These are phyloP conservation scores for Penicillium paneum DNA, from an alignment of 2,329 filamentous ascomycete genomes.

Conservation along the genomic window DNA sequence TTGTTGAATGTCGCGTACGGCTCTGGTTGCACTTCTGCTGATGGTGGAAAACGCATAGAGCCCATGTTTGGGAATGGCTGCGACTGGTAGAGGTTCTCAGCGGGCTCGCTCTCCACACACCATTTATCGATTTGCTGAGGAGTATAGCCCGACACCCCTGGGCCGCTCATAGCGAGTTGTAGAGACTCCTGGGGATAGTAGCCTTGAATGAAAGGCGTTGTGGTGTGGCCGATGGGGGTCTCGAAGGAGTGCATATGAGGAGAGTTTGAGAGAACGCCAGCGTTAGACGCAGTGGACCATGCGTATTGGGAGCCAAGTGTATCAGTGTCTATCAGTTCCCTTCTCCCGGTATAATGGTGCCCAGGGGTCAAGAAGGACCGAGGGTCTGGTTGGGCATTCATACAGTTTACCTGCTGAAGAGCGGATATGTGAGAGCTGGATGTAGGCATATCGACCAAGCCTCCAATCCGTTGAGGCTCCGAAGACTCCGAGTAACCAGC, in stretches of 20 bases:
- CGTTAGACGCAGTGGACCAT: slow-evolving; percentile 19
- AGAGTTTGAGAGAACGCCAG: slow-evolving; percentile 9
- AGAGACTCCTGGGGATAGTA: slow-evolving; percentile 11
- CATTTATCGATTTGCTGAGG: slow-evolving; percentile 21
- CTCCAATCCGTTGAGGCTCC: slow-evolving; percentile 3
- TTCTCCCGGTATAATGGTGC: slow-evolving; percentile 12
- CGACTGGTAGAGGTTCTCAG: slow-evolving; percentile 7
- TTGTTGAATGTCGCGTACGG: slow-evolving; percentile 9
- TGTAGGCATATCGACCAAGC: slow-evolving; percentile 11
- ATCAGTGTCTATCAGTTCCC: slow-evolving; percentile 14
- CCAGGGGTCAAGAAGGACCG: slow-evolving; percentile 15
- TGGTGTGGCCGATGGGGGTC: not conserved
- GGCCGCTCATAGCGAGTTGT: not conserved
- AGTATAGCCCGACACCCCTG: slow-evolving; percentile 11
- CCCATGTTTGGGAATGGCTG: slow-evolving; percentile 4
- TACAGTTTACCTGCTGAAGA: slow-evolving; percentile 9
- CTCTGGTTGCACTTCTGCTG: slow-evolving; percentile 2
- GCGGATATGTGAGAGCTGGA: not conserved
- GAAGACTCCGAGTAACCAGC: not conserved
- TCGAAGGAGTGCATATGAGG: slow-evolving; percentile 9
- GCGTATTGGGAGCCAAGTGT: slow-evolving; percentile 19
- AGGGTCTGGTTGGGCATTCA: slow-evolving; percentile 6
- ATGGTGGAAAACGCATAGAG: slow-evolving; percentile 7
- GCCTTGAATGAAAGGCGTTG: slow-evolving; percentile 15
- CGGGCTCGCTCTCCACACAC: slow-evolving; percentile 20